Base-by-base conservation (phyloP, 2,329 filamentous ascomycete species). In the Ceratocystis smalleyi region DNA sequence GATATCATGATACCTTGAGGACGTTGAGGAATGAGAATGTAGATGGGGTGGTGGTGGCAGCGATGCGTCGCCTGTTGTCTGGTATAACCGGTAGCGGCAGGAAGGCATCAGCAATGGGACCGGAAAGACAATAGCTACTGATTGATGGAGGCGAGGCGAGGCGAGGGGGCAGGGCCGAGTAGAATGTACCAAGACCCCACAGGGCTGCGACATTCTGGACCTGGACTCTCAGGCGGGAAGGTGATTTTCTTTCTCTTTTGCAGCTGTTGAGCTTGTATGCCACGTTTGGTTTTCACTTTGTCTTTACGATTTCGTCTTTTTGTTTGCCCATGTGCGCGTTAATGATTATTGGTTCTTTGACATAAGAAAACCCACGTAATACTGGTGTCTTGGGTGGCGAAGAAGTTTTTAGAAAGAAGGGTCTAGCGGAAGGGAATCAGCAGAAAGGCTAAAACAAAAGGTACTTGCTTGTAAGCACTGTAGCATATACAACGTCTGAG, bases 291-390 rank as follows among this genome's bases (percentile, higher is more conserved):
- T 47, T 49, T 62, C 5, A n/a, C 19, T 59, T 61, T 24, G 27
- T 30, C 57, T 64, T 55, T 49, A 15, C 35, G 35, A 43, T 55
- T 40, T 49, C 30, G 19, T 32, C 22, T 54, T 49, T 49, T 60
- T 66, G 47, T 61, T 47, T 40, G 57, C 43, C 61, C 45, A 51
- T 59, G 51, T 65, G 55, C 60, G 64, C 60, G 55, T 60, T 65
- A 65, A 67, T 65, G 63, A 62, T 43, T 61, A 64, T 54, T 30
- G 43, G 43, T 66, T 59, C 54, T 65, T 66, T n/a, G 30, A 57
- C 54, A 57, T 57, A 5, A 15, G 22, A 15, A 24, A 15, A 15
- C 15, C 22, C 15, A 2, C 22, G 47, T 51, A 24, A 51, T 17
- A 15, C 5, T 24, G 24, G 0, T 24, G 2, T 51, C 19, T 51